A percentile compares a stretch with the other conserved stretches of the same genome.
Conservation (phyloP, 1,284 basidiomycete species). For the Cutaneotrichosporon sp. region DNA sequence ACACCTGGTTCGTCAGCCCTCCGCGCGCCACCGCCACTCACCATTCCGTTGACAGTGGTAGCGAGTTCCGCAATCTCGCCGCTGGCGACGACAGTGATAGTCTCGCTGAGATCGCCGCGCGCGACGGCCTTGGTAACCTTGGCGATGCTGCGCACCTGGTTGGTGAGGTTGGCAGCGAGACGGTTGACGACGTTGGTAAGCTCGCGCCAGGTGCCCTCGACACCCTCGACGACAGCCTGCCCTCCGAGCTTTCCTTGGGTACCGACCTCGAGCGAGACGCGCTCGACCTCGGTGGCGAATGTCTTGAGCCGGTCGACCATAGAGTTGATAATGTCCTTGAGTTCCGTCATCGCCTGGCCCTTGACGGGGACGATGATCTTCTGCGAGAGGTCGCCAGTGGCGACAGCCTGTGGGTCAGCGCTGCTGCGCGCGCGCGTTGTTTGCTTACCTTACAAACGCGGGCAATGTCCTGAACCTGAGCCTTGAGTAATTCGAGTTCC, state of each 20-base stretch:
- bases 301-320: slow-evolving; percentile 70
- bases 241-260: slow-evolving; percentile 91
- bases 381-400: slow-evolving; percentile 88
- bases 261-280: slow-evolving; percentile 79
- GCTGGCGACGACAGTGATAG: slow-evolving; percentile 94
- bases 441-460: slow-evolving; percentile 74
- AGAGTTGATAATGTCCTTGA: slow-evolving; percentile 97
- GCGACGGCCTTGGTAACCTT: slow-evolving; percentile 98
- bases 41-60: slow-evolving; percentile 98
- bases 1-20: slow-evolving; percentile 56
- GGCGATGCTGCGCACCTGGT: slow-evolving; percentile 92
- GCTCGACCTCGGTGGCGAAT: slow-evolving; percentile 58
- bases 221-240: slow-evolving; percentile 87
- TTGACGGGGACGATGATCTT: slow-evolving; percentile 97
- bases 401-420: slow-evolving; percentile 65
- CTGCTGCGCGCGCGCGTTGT: neutral
- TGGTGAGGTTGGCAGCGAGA: slow-evolving; percentile 90
- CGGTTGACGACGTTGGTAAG: slow-evolving; percentile 88
- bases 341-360: slow-evolving; percentile 94
- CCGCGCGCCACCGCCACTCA: slow-evolving; percentile 25
- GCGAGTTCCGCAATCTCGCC: slow-evolving; percentile 97
- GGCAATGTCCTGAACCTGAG: slow-evolving; percentile 86
- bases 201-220: slow-evolving; percentile 92
- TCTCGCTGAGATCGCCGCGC: slow-evolving; percentile 88
- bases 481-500: slow-evolving; percentile 78